Evolutionary conservation across 805 yeast species (phyloP), one percentile per base, ranked within the genome.

Genomic region (Candida hungchunana): DNA sequence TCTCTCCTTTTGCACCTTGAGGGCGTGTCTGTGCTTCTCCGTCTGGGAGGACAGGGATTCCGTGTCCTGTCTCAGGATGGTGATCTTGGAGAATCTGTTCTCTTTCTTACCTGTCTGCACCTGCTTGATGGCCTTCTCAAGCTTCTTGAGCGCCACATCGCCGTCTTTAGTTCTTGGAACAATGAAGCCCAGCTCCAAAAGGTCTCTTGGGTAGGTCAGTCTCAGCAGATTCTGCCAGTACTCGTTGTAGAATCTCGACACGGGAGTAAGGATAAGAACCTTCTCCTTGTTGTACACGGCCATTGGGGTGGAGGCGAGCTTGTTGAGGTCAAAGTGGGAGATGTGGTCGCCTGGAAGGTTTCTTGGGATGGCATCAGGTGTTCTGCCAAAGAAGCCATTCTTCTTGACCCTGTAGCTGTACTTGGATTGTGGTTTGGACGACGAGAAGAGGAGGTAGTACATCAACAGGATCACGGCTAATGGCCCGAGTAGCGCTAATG

Each of bases 21-120:
- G 64, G 4, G 95, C 96, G 57, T 93, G 99, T 56, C 98, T 74
- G 46, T 86, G 95, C 60, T 84, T 82, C 58, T 93, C 99, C 26
- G 51, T 47, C 56, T 89, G 93, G 28, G 82, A 73, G 24, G 73
- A 73, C 46, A 87, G 71, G 6, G 94, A 77, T 26, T 82, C 82
- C 20, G 82, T 71, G 60, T 93, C 97, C 65, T 93, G 97, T 62
- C 97, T 77, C 55, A 93, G 68, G 29, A 93, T 82, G 16, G 95
- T 84, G 46, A 93, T 76, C 55, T 87, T 85, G 37, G 82, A 77
- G 61, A 85, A 93, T 55, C 87, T 75, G 47, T 73, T 65, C 45
- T 71, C 74, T 41, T 73, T 71, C 43, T 77, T 73, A 18, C 77
- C 75, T 24, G 74, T 66, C 64, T 88, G 96, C 21, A 78, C 69